phyloP scores from a whole-genome alignment of 345 rosid genomes.

The Schrenkiella parvula region DNA sequence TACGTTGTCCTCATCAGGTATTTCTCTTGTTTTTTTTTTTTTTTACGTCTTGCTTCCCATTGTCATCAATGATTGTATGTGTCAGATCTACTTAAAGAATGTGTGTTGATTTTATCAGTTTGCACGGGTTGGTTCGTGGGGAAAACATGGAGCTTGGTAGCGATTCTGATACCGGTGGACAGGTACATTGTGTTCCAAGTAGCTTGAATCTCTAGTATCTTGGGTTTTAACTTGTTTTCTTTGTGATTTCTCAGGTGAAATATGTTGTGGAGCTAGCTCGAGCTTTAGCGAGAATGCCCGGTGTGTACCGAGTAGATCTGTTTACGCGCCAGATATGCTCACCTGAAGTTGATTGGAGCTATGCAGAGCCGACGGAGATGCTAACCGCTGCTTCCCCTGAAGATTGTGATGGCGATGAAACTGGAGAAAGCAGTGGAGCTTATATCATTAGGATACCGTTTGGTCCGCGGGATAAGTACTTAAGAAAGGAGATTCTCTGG shows the following conservation, averaged over 20 bases:
- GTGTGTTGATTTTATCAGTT: constrained; percentile 36
- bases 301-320: constrained; percentile 94
- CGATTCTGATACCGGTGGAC: constrained; percentile 98
- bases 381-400: constrained; percentile 53
- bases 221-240: neutral
- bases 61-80: neutral
- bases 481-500: constrained; percentile 79
- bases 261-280: constrained; percentile 95
- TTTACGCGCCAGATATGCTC: constrained; percentile 82
- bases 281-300: constrained; percentile 95
- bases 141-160: constrained; percentile 99
- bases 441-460: constrained; percentile 91
- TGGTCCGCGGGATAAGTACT: constrained; percentile 85
- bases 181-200: constrained; percentile 43
- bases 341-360: constrained; percentile 96
- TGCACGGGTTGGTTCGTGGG: constrained; percentile 94
- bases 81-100: neutral
- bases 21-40: neutral
- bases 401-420: constrained; percentile 54
- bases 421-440: constrained; percentile 96
- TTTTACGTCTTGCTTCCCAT: neutral
- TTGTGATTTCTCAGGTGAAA: constrained; percentile 55
- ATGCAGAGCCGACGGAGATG: constrained; percentile 98
- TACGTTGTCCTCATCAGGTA: constrained; percentile 92
- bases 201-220: neutral